Conservation (phyloP, 2,329 filamentous ascomycete species). For the Lizonia empirigonia region DNA sequence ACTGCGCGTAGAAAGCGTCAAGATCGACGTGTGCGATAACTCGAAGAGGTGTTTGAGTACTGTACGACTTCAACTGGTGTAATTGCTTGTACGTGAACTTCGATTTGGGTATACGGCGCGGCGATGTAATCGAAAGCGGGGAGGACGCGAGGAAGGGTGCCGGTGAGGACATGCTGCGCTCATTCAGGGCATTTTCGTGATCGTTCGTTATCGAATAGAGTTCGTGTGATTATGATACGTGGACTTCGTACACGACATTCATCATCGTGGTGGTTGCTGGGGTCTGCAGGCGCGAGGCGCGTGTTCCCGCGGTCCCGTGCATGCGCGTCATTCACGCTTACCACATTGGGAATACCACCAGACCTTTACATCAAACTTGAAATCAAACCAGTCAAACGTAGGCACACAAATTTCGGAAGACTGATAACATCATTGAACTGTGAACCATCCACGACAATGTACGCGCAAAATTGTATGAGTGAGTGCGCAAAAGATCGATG, state of each 20-base stretch:
- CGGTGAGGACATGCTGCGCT: constrained; percentile 53
- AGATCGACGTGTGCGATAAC: constrained; percentile 92
- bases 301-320: constrained; percentile 43
- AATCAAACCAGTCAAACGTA: too few relatives aligned
- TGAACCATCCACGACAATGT: too few relatives aligned
- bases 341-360: not conserved
- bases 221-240: not conserved
- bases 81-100: constrained; percentile 86
- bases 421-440: too few relatives aligned
- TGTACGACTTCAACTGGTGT: constrained; percentile 72
- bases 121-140: constrained; percentile 48
- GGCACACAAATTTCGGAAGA: too few relatives aligned
- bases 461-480: too few relatives aligned
- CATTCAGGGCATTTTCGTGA: constrained; percentile 20
- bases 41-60: constrained; percentile 76
- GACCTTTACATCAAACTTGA: not conserved
- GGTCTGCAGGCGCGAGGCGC: constrained; percentile 26
- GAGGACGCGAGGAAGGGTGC: constrained; percentile 56
- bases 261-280: constrained; percentile 1
- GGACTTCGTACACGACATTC: not conserved
- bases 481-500: too few relatives aligned
- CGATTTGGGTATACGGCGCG: constrained; percentile 58
- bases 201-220: not conserved
- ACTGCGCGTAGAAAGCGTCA: constrained; percentile 95
- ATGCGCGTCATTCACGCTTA: constrained; percentile 36